phyloP scores from a whole-genome alignment of 179 eudicot genomes.

The Spinacia oleracea region DNA sequence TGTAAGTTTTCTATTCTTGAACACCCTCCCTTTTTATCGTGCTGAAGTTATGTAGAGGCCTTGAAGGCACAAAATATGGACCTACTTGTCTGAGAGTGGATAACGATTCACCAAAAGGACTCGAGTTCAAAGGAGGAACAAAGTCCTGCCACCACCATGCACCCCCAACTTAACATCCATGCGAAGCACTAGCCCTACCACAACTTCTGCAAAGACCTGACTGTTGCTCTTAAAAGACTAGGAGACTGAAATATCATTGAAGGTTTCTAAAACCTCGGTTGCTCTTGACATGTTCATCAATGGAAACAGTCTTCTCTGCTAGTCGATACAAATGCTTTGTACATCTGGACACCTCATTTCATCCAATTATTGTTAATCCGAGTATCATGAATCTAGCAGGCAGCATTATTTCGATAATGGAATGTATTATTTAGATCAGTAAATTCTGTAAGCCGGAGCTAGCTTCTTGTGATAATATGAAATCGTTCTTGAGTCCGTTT shows the following conservation, averaged over 20 bases:
- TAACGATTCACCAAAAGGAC: too few species aligned
- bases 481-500: not conserved
- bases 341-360: conserved; percentile 5
- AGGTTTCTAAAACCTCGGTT: conserved; percentile 10
- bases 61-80: too few species aligned
- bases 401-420: not conserved
- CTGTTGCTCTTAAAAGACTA: not conserved
- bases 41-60: too few species aligned
- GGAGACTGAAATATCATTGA: not conserved
- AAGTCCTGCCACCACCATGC: conserved; percentile 19
- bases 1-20: too few species aligned
- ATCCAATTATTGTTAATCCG: conserved; percentile 1
- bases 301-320: not conserved
- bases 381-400: conserved; percentile 2
- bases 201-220: conserved; percentile 75
- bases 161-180: conserved; percentile 45
- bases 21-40: too few species aligned
- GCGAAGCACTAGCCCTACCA: conserved; percentile 56
- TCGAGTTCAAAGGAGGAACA: conserved; percentile 46
- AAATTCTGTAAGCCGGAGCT: conserved; percentile 7
- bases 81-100: too few species aligned
- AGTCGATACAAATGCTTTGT: not conserved
- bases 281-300: conserved; percentile 1
- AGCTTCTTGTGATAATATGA: conserved; percentile 7
- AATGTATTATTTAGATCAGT: conserved; percentile 17